phyloP scores from a whole-genome alignment of 1,284 basidiomycete species.

The Erythrobasidium hasegawianum region DNA sequence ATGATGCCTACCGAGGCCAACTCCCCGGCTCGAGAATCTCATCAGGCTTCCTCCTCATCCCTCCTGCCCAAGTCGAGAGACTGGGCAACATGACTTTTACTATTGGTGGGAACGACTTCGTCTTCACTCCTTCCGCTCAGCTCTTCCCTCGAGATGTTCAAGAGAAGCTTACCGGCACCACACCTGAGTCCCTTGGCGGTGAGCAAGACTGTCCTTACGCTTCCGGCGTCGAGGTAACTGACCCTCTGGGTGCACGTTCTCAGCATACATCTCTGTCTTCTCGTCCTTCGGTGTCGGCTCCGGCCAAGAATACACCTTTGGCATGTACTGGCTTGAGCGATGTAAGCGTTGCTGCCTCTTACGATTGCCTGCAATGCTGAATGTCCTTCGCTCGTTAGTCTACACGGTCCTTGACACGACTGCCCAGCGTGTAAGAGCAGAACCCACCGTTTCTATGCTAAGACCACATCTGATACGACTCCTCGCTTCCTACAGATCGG shows the following conservation, averaged over 20 bases:
- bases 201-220: not conserved
- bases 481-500: constrained; percentile 16
- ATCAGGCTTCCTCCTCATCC: constrained; percentile 22
- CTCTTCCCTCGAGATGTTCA: constrained; percentile 29
- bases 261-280: constrained; percentile 19
- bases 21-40: constrained; percentile 13
- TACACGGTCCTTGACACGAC: not conserved
- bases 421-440: not conserved
- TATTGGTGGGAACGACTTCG: constrained; percentile 26
- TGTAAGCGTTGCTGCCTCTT: constrained; percentile 9
- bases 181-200: constrained; percentile 11
- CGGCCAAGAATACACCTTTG: constrained; percentile 19
- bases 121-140: constrained; percentile 30
- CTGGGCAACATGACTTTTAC: constrained; percentile 31
- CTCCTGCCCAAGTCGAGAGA: constrained; percentile 12
- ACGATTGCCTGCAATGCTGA: not conserved
- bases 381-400: not conserved
- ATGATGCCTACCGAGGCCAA: constrained; percentile 10
- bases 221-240: not conserved
- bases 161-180: constrained; percentile 16
- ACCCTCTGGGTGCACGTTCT: not conserved
- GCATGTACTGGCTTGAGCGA: constrained; percentile 33
- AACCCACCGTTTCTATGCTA: not conserved
- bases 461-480: constrained; percentile 28
- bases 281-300: constrained; percentile 14